These are phyloP conservation scores for Penicillium oxalicum DNA, from an alignment of 2,329 filamentous ascomycete species.

Conservation along the genomic window DNA sequence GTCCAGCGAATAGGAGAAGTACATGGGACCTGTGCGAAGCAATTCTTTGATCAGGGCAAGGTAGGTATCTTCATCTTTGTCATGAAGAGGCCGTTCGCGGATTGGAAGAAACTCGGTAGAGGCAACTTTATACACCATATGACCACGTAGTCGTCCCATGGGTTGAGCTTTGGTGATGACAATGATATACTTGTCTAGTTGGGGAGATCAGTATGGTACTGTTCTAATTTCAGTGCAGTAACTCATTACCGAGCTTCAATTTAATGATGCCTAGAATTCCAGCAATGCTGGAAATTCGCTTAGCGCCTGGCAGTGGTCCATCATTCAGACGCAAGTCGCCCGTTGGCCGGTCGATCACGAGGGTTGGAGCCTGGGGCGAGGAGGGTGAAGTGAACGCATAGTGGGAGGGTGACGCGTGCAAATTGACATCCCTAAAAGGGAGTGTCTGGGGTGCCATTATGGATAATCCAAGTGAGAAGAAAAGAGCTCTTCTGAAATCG, in stretches of 20 bases:
- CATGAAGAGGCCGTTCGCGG: conserved; percentile 83
- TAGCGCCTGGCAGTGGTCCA: conserved; percentile 66
- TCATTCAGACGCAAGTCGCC: conserved; percentile 83
- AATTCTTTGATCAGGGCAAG: conserved; percentile 73
- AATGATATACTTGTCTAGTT: conserved; percentile 84
- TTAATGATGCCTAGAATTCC: conserved; percentile 93
- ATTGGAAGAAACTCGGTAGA: conserved; percentile 90
- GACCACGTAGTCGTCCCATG: conserved; percentile 84
- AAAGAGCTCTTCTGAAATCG: too few relatives aligned
- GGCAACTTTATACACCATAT: conserved; percentile 91
- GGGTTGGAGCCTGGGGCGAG: conserved; percentile 76
- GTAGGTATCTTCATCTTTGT: conserved; percentile 91
- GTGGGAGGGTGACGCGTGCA: conserved; percentile 83
- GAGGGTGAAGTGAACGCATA: conserved; percentile 97
- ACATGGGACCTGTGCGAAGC: conserved; percentile 81
- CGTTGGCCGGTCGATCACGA: conserved; percentile 86
- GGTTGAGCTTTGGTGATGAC: conserved; percentile 91
- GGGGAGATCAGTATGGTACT: conserved; percentile 14
- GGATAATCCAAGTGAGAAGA: too few relatives aligned
- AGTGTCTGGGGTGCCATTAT: conserved; percentile 39
- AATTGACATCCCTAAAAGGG: conserved; percentile 94
- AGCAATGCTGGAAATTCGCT: conserved; percentile 87
- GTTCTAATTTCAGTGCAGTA: not conserved
- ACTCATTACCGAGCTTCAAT: conserved; percentile 71
- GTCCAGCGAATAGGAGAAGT: conserved; percentile 96